A percentile compares a stretch with the other conserved stretches of the same genome.
These are phyloP conservation scores for Clarkia xantiana DNA, from an alignment of 345 rosid species.

Conservation along the genomic window DNA sequence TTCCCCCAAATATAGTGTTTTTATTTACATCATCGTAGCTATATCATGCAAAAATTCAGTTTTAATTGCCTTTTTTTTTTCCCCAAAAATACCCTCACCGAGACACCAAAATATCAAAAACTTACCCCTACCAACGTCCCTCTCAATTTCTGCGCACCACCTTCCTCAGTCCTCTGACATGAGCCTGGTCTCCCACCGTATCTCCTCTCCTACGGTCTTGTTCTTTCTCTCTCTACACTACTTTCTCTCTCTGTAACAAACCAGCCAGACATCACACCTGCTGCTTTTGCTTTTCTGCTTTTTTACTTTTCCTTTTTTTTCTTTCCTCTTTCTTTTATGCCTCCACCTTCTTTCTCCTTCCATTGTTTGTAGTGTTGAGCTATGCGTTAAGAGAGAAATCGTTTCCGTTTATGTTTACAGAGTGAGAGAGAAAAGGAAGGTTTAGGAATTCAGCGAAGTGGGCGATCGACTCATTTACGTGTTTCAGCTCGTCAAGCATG, in stretches of 20 bases:
- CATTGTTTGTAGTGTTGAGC: not conserved
- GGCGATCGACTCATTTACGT: no score
- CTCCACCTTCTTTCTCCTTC: not conserved
- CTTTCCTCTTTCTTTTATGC: not conserved
- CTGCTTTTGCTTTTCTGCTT: constrained; percentile 8
- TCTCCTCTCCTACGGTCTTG: constrained; percentile 1
- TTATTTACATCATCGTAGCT: no score
- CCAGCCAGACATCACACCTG: constrained; percentile 3
- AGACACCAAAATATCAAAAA: not conserved
- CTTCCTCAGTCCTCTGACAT: constrained; percentile 12
- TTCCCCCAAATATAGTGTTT: no score
- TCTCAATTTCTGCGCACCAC: constrained; percentile 24
- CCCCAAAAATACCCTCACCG: no score
- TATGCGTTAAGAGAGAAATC: constrained; percentile 8
- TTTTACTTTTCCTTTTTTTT: not conserved
- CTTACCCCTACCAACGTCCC: not conserved
- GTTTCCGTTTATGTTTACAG: no score
- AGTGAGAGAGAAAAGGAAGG: not conserved
- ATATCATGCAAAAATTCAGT: no score
- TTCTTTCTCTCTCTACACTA: not conserved
- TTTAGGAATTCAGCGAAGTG: not conserved
- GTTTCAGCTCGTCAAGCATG: not conserved
- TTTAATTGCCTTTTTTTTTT: no score
- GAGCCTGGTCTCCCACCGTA: constrained; percentile 3
- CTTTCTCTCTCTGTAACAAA: constrained; percentile 1